phyloP scores from a whole-genome alignment of 108 stramenopile species.

The Schizochytrium sp. region DNA sequence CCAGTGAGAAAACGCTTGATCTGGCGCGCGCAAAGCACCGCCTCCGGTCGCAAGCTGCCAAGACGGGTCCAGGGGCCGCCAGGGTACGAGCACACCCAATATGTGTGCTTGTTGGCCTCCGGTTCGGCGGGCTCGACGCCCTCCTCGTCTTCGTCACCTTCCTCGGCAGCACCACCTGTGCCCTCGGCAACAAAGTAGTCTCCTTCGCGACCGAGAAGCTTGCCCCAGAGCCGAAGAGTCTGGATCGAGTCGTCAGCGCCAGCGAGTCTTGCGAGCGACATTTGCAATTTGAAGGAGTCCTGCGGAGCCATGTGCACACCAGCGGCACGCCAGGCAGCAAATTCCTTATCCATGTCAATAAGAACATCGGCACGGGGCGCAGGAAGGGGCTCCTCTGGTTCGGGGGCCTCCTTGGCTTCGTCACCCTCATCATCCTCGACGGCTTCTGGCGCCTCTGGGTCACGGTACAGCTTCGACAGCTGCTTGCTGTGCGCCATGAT shows the following conservation, averaged over 20 bases:
- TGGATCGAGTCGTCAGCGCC: constrained; percentile 29
- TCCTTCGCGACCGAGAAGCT: constrained; percentile 23
- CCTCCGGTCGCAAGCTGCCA: constrained; percentile 37
- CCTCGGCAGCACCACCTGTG: constrained; percentile 19
- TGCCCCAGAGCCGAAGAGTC: constrained; percentile 43
- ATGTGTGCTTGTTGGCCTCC: constrained; percentile 54
- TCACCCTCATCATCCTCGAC: constrained; percentile 43
- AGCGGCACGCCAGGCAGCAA: constrained; percentile 11
- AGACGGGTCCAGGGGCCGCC: constrained; percentile 43
- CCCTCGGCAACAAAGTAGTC: constrained; percentile 49
- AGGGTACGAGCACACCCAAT: constrained; percentile 39
- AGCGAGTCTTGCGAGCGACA: constrained; percentile 39
- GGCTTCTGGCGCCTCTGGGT: constrained; percentile 15
- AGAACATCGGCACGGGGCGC: constrained; percentile 32
- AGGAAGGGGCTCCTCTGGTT: constrained; percentile 33
- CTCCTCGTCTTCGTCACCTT: constrained; percentile 29
- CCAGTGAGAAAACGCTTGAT: constrained; percentile 42
- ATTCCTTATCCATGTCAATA: constrained; percentile 12
- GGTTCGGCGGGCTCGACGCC: constrained; percentile 27
- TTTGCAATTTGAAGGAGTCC: constrained; percentile 30
- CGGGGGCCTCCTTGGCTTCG: constrained; percentile 13
- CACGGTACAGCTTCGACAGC: constrained; percentile 20
- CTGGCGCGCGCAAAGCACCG: constrained; percentile 35
- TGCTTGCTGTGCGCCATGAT: background rate
- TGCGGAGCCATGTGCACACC: background rate